These are phyloP conservation scores for Jatropha multifida DNA, from an alignment of 441 rosid genomes.

Conservation along the genomic window DNA sequence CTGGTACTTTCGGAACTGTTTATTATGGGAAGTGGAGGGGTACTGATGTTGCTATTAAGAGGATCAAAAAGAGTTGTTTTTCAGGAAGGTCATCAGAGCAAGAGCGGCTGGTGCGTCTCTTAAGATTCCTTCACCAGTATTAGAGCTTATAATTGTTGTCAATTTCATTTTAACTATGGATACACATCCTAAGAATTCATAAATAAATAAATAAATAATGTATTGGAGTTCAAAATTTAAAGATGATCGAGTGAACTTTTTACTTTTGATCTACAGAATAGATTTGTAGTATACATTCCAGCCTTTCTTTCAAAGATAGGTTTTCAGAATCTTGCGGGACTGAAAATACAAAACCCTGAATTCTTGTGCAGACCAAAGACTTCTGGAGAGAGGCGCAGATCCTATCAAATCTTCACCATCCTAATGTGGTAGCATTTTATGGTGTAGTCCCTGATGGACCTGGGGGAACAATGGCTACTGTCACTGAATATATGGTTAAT, in stretches of 20 bases:
- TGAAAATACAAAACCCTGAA: constrained; percentile 4
- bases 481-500: constrained; percentile 94
- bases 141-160: not conserved
- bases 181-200: not conserved
- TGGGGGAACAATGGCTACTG: constrained; percentile 91
- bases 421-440: constrained; percentile 90
- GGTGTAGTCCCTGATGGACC: constrained; percentile 99
- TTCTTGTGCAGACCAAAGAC: constrained; percentile 61
- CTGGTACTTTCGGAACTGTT: constrained; percentile 95
- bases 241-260: not conserved
- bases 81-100: constrained; percentile 76
- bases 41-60: constrained; percentile 91
- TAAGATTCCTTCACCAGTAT: constrained; percentile 3
- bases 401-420: constrained; percentile 90
- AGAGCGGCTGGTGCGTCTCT: constrained; percentile 65
- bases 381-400: constrained; percentile 98
- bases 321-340: constrained; percentile 7
- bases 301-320: not conserved
- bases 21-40: constrained; percentile 94
- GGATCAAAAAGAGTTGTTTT: constrained; percentile 86
- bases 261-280: not conserved
- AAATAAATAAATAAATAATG: not conserved
- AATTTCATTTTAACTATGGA: not conserved
- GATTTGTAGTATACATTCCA: not conserved
- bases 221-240: not conserved